Evolutionary conservation across 495 filamentous ascomycete species (phyloP).

Genomic region (Podospora sp.): DNA sequence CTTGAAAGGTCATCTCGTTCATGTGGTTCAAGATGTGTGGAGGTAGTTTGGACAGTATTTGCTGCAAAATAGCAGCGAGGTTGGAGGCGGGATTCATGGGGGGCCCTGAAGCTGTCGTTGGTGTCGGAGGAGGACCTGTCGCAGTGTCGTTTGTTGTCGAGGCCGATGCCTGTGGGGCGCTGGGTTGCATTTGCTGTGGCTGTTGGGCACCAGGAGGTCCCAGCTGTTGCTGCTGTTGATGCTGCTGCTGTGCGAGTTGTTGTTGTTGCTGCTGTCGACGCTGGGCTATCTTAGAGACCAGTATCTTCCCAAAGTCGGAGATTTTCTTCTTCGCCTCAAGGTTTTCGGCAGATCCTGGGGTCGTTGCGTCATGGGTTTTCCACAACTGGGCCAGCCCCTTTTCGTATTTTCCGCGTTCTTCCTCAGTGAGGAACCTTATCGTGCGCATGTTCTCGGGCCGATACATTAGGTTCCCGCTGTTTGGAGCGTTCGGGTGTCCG

Average conservation of each 20-base stretch:
- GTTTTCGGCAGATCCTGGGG: conserved; percentile 58
- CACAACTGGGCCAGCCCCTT: conserved; percentile 63
- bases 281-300: conserved; percentile 56
- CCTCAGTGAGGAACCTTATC: conserved; percentile 50
- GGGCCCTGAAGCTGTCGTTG: not conserved
- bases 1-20: conserved; percentile 39
- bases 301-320: conserved; percentile 62
- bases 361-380: conserved; percentile 60
- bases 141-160: not conserved
- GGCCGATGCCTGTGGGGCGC: conserved; percentile 3
- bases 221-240: conserved; percentile 21
- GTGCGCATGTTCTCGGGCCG: conserved; percentile 52
- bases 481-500: conserved; percentile 18
- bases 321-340: conserved; percentile 66
- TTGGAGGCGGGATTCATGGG: conserved; percentile 6
- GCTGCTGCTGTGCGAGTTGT: conserved; percentile 37
- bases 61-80: not conserved
- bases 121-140: conserved; percentile 14
- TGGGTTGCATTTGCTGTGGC: conserved; percentile 14
- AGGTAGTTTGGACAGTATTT: conserved; percentile 24
- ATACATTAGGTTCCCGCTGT: conserved; percentile 28
- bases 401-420: conserved; percentile 69
- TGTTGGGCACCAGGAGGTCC: conserved; percentile 19
- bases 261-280: conserved; percentile 27
- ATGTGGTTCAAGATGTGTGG: conserved; percentile 41